A percentile compares a stretch with the other conserved stretches of the same genome.
These are phyloP conservation scores for Lizonia empirigonia DNA, from an alignment of 2,329 filamentous ascomycete species.

Conservation along the genomic window DNA sequence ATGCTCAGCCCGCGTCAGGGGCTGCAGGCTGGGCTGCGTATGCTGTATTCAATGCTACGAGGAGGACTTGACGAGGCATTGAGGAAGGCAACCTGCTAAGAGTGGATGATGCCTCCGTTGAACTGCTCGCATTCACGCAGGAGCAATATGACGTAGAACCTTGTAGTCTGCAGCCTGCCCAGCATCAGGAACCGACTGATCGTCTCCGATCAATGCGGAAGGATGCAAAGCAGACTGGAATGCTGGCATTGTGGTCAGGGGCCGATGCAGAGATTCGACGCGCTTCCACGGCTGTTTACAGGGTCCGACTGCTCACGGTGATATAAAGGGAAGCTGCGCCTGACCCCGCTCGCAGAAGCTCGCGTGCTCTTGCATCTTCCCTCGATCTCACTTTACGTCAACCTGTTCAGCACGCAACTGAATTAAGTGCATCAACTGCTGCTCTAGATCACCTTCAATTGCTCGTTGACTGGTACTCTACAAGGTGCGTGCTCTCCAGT, in stretches of 20 bases:
- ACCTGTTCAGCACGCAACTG: slow-evolving; percentile 1
- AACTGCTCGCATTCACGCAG: background rate
- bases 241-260: slow-evolving; percentile 6
- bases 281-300: slow-evolving; percentile 9
- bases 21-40: background rate
- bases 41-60: background rate
- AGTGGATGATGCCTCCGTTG: background rate
- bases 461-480: slow-evolving; percentile 22
- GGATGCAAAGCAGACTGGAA: slow-evolving; percentile 1
- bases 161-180: background rate
- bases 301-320: slow-evolving; percentile 10
- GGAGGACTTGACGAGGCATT: background rate
- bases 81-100: background rate
- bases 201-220: background rate
- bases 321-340: slow-evolving; percentile 17
- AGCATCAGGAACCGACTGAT: slow-evolving; percentile 3
- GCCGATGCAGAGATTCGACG: slow-evolving; percentile 7
- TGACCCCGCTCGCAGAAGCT: slow-evolving; percentile 18
- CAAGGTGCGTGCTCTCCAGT: slow-evolving; percentile 33
- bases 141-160: slow-evolving; percentile 10
- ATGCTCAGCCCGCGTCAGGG: background rate
- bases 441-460: background rate
- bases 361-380: slow-evolving; percentile 19
- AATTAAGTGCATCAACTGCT: background rate
- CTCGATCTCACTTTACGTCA: slow-evolving; percentile 24